Base-by-base conservation (phyloP, 73 alveolate species). In the Paramecium bursaria region DNA sequence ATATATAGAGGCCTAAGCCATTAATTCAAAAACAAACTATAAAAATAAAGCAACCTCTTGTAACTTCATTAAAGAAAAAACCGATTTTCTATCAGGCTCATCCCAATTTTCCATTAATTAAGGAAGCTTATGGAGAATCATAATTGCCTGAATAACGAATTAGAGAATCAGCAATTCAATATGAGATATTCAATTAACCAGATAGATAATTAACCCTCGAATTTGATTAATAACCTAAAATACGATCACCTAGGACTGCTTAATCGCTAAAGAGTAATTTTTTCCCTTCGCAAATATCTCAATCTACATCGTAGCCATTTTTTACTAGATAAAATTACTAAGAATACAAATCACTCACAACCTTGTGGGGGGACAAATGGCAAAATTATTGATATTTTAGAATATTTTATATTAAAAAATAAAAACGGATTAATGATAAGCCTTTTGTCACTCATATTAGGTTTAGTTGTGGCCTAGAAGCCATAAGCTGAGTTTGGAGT, bases 381-480 rank as follows among this genome's bases (percentile, higher is more conserved):
- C 33, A 67, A 7, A 67, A 67, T 67, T 67, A 67, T 67, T 67
- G 82, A 67, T 1, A 13, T 15, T 15, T 31, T 33, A 10, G 27
- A 51, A 26, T 35, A 67, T 67, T 57, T 9, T 44, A 57, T 27
- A 9, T 57, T 0, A 7, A 21, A 67, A 67, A 9, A 25, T 67
- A 67, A 57, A 57, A 57, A 57, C 76, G 76, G 76, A 57, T 57
- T 57, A 23, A 57, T 51, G 74, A 57, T 57, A 50, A 57, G 33
- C 27, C 33, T 30, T 50, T 30, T 57, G 33, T 27, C 33, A 30
- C 76, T 57, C 17, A 25, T 50, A 57, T 13, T 57, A 23, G 27
- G 76, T n/a, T n/a, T n/a, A n/a, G n/a, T n/a, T n/a, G n/a, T n/a
- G n/a, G 49, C 49, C 60, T 39, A 39, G 22, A 67, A 67, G 44